Conservation (phyloP, 169 alveolate genomes). For the Plasmodium gallinaceum region DNA sequence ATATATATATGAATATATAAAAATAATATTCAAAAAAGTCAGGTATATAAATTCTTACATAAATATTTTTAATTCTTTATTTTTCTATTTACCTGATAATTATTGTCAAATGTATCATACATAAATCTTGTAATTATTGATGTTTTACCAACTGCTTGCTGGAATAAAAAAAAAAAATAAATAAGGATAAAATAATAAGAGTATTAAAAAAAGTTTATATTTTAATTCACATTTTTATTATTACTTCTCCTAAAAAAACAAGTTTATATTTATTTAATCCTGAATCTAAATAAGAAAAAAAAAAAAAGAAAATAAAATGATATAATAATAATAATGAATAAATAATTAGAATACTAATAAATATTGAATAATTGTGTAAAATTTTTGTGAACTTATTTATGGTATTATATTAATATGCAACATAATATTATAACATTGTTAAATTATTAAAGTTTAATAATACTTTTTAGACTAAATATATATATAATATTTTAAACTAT, state of each 20-base stretch:
- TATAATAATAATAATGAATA: background rate
- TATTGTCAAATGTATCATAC: constrained; percentile 97
- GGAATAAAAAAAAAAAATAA: constrained; percentile 47
- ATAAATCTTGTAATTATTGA: constrained; percentile 97
- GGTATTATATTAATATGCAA: too few relatives aligned
- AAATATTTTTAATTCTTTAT: background rate
- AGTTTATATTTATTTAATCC: constrained; percentile 92
- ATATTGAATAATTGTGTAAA: too few relatives aligned
- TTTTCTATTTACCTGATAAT: constrained; percentile 90
- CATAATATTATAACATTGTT: too few relatives aligned
- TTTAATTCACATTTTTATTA: background rate
- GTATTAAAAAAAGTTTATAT: constrained; percentile 3
- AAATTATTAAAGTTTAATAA: too few relatives aligned
- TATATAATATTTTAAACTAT: too few relatives aligned
- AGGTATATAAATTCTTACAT: background rate
- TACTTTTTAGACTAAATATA: too few relatives aligned
- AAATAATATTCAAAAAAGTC: background rate
- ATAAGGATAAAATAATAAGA: constrained; percentile 5
- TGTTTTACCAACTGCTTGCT: constrained; percentile 98
- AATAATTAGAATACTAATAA: too few relatives aligned
- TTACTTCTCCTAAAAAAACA: constrained; percentile 94
- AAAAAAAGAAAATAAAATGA: background rate
- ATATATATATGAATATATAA: background rate
- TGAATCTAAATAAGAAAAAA: constrained; percentile 35
- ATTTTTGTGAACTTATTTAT: too few relatives aligned